Evolutionary conservation across 805 yeast genomes (phyloP).

Genomic region (Candida bentonensis): DNA sequence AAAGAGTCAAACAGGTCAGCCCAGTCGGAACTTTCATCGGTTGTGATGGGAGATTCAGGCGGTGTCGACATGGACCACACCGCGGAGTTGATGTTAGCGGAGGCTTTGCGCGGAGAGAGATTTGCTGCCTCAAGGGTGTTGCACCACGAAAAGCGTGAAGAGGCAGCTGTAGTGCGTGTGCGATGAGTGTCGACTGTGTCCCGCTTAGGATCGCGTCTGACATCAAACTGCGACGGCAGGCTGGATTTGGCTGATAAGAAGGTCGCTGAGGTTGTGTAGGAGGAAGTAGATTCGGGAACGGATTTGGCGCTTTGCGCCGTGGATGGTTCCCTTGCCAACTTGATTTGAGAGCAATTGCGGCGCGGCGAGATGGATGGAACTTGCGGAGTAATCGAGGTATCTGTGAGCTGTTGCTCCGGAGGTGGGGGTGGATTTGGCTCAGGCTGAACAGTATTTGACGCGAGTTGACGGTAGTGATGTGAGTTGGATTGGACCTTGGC

Average conservation of each 20-base stretch:
- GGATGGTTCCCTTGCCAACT: not conserved
- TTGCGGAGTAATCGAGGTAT: no score
- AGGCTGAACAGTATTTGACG: no score
- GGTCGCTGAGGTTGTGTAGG: not conserved
- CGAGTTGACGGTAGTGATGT: no score
- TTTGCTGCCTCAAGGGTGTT: not conserved
- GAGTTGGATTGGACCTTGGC: no score
- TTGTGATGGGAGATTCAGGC: slow-evolving; percentile 1
- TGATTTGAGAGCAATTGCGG: not conserved
- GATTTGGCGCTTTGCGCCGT: not conserved
- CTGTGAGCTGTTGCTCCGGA: no score
- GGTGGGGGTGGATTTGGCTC: no score
- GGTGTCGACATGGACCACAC: not conserved
- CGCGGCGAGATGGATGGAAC: not conserved
- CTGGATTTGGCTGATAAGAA: not conserved
- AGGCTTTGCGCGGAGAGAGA: not conserved
- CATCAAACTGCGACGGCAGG: not conserved
- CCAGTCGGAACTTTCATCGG: slow-evolving; percentile 2
- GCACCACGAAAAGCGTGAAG: not conserved
- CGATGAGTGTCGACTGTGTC: not conserved
- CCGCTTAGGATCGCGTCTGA: not conserved
- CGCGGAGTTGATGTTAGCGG: not conserved
- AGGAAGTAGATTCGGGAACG: not conserved
- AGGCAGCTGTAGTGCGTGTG: not conserved
- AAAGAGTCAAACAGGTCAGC: slow-evolving; percentile 4